Evolutionary conservation across 352 stramenopile genomes (phyloP).

Genomic region (Aphanomyces cochlioides): DNA sequence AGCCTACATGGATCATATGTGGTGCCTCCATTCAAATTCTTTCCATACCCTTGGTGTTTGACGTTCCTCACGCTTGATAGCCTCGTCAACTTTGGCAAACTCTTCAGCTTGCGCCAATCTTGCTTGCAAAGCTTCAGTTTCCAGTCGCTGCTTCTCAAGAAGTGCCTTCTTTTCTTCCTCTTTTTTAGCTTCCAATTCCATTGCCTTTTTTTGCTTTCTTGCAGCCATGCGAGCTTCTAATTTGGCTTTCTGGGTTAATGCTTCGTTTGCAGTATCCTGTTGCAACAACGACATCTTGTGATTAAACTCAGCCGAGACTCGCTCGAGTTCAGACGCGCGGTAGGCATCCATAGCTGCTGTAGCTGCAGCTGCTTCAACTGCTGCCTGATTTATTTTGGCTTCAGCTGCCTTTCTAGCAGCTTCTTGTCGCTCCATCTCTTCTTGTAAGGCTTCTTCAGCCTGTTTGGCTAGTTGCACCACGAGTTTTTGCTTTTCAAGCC

Average conservation of each 20-base stretch:
- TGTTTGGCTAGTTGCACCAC: conserved; percentile 37
- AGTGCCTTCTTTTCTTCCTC: conserved; percentile 25
- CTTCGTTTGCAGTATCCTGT: conserved; percentile 55
- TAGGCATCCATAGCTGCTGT: conserved; percentile 47
- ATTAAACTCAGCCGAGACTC: conserved; percentile 60
- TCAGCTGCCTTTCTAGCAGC: conserved; percentile 48
- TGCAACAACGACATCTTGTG: conserved; percentile 55
- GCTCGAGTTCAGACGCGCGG: conserved; percentile 49
- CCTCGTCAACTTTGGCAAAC: not conserved
- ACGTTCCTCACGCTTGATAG: conserved; percentile 31
- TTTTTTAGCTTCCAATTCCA: conserved; percentile 51
- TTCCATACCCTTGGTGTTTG: not conserved
- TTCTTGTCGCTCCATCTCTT: conserved; percentile 52
- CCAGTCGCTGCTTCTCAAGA: conserved; percentile 10
- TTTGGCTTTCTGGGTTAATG: conserved; percentile 57
- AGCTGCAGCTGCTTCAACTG: conserved; percentile 40
- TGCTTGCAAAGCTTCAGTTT: conserved; percentile 45
- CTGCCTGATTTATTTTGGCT: conserved; percentile 40
- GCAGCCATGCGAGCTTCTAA: conserved; percentile 65
- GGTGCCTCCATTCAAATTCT: not conserved
- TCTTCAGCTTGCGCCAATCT: conserved; percentile 35
- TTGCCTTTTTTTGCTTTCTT: conserved; percentile 73
- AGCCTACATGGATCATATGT: not conserved
- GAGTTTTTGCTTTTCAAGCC: conserved; percentile 32
- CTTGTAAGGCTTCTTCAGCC: conserved; percentile 42